These are phyloP conservation scores for Exserohilum rostratum DNA, from an alignment of 2,329 filamentous ascomycete genomes.

Conservation along the genomic window DNA sequence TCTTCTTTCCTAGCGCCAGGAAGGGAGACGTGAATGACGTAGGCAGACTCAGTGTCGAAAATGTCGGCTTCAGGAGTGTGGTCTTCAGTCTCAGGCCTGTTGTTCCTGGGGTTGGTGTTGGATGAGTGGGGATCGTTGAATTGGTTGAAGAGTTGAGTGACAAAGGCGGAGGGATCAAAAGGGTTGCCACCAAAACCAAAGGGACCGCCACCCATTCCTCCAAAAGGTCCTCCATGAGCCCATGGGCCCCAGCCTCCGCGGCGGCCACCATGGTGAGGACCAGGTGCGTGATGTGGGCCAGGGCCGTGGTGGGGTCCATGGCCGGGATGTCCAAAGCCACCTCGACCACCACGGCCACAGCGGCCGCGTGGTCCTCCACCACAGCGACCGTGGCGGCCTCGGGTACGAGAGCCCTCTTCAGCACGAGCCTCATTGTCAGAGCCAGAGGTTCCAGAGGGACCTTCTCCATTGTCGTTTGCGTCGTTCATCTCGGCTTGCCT, in stretches of 20 bases:
- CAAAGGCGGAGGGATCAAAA: conserved; percentile 37
- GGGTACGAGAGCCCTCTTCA: conserved; percentile 15
- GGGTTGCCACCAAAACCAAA: conserved; percentile 15
- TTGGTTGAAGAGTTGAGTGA: conserved; percentile 40
- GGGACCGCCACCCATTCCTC: conserved; percentile 11
- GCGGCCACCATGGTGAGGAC: conserved; percentile 20
- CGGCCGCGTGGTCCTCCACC: conserved; percentile 28
- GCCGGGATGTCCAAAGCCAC: conserved; percentile 30
- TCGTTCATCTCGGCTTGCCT: conserved; percentile 21
- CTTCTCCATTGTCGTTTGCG: conserved; percentile 38
- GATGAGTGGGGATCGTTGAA: conserved; percentile 36
- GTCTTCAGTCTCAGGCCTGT: conserved; percentile 38
- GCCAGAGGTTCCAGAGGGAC: conserved; percentile 33
- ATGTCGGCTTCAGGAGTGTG: conserved; percentile 75
- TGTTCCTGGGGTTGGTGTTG: conserved; percentile 12
- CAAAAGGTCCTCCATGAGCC: conserved; percentile 25
- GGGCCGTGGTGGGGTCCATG: conserved; percentile 18
- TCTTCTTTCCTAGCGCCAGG: conserved; percentile 82
- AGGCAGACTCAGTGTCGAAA: conserved; percentile 68
- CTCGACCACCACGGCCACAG: conserved; percentile 29
- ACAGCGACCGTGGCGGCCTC: conserved; percentile 28
- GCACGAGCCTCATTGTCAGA: conserved; percentile 30
- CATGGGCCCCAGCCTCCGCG: conserved; percentile 37
- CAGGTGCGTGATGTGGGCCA: conserved; percentile 10
- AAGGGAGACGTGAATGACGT: conserved; percentile 73